Base-by-base conservation (phyloP, 1,284 basidiomycete genomes). In the Moniliophthora roreri region DNA sequence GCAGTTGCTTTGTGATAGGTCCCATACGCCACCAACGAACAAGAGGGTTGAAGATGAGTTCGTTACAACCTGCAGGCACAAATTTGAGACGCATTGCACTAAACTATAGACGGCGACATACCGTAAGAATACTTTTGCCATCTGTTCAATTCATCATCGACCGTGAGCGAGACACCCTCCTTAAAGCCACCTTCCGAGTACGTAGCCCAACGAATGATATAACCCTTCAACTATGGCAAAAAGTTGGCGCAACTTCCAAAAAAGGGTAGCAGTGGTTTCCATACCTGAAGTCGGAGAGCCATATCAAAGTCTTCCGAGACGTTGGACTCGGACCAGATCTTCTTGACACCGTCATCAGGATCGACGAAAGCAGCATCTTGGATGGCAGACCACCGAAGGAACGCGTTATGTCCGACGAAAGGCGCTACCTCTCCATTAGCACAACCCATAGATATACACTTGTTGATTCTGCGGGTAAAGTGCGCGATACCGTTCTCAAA, bases 121-220 rank as follows among this genome's bases (percentile, higher is more conserved):
- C 91, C 90, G 65, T 88, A 93, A 0, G 88, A 78, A 62, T 93
- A 94, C 67, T 93, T 93, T 60, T 92, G 89, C 91, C 91, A 93
- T 3, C 91, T 70, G 61, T 91, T 91, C 21, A 89, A 67, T 63
- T 90, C 88, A 63, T 91, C 89, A 51, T 90, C 89, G 60, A 81
- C 80, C 2, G 82, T 87, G n/a, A 94, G 75, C 1, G 87, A 90
- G n/a, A 94, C 91, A 60, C 92, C 91, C 64, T 94, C 92, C 67
- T 91, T 86, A 74, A 93, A 94, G 0, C 77, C 85, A 32, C 88
- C 82, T 37, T 88, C 79, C 0, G 82, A 84, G 66, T 93, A 94
- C 0, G 88, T 88, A 8, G 89, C 88, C 91, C 90, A 94, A 42
- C 90, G 69, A 38, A 56, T 56, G 44, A 78, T 51, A 81, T 58